Conservation (phyloP, 176 grass and related monocot genomes). For the Aegilops tauschii region DNA sequence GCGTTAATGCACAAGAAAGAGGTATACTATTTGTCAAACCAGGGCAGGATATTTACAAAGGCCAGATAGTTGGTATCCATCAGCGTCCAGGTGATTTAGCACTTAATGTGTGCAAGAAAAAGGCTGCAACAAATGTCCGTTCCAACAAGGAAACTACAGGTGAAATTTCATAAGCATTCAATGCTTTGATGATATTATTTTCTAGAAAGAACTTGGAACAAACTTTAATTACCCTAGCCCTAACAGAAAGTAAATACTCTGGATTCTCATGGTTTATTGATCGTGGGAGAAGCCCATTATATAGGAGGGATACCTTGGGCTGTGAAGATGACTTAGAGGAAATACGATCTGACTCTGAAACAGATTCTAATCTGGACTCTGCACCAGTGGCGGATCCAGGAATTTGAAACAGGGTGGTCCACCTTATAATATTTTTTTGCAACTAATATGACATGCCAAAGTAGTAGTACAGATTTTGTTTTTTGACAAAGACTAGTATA, state of each 20-base stretch:
- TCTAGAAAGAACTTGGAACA: not conserved
- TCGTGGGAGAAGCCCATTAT: not conserved
- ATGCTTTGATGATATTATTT: conserved; percentile 11
- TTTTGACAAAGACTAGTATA: no score
- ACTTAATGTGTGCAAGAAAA: conserved; percentile 98
- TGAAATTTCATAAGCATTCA: conserved; percentile 18
- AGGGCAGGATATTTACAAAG: conserved; percentile 83
- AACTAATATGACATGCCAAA: no score
- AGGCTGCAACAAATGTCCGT: conserved; percentile 92
- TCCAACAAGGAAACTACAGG: conserved; percentile 98
- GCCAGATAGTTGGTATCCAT: conserved; percentile 95
- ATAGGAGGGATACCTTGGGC: not conserved
- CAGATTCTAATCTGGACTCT: not conserved
- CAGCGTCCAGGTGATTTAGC: conserved; percentile 92
- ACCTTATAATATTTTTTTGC: no score
- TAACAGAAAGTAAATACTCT: not conserved
- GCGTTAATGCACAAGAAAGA: conserved; percentile 96
- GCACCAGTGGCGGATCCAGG: not conserved
- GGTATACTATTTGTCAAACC: conserved; percentile 76
- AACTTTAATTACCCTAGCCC: not conserved
- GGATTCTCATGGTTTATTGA: not conserved
- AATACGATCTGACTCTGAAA: not conserved
- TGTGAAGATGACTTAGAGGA: not conserved
- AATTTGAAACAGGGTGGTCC: no score
- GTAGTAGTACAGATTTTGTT: no score